phyloP scores from a whole-genome alignment of 1,139 yeast genomes.

The Yamadazyma conglobata region DNA sequence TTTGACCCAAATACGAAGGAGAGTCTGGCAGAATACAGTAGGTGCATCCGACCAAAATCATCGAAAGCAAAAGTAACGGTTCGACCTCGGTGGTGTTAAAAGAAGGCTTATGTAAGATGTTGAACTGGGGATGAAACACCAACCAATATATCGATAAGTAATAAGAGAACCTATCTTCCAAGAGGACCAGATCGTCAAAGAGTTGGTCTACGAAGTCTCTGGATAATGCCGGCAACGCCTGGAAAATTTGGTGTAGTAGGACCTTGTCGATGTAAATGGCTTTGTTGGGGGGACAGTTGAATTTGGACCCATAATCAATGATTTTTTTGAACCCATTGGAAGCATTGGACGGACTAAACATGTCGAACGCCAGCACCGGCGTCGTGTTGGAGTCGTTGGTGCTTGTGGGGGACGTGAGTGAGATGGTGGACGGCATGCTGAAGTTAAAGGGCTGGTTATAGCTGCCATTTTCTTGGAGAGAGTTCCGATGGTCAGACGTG shows the following conservation, averaged over 20 bases:
- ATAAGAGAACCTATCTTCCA: slow-evolving; percentile 34
- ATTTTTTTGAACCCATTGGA: slow-evolving; percentile 9
- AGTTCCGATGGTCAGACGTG: not conserved
- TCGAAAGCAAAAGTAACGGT: slow-evolving; percentile 52
- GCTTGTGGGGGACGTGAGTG: slow-evolving; percentile 36
- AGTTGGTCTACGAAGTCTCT: slow-evolving; percentile 20
- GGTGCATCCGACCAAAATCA: slow-evolving; percentile 57
- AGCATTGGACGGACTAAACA: slow-evolving; percentile 14
- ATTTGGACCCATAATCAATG: slow-evolving; percentile 14
- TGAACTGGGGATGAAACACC: slow-evolving; percentile 59
- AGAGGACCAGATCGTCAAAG: slow-evolving; percentile 17
- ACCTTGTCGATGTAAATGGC: slow-evolving; percentile 28
- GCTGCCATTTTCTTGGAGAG: not conserved
- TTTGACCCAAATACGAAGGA: slow-evolving; percentile 12
- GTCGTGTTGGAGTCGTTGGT: slow-evolving; percentile 32
- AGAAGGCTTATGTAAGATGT: slow-evolving; percentile 61
- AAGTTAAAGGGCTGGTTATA: slow-evolving; percentile 6
- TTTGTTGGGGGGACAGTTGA: slow-evolving; percentile 24
- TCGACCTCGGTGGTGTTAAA: slow-evolving; percentile 54
- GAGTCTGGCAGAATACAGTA: slow-evolving; percentile 18
- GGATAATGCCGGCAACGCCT: slow-evolving; percentile 14
- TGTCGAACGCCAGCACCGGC: slow-evolving; percentile 19
- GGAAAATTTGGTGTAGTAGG: slow-evolving; percentile 16
- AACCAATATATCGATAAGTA: slow-evolving; percentile 49
- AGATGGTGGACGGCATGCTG: slow-evolving; percentile 20